Evolutionary conservation across 1,139 yeast species (phyloP).

Genomic region (Magnusiomyces suaveolens): DNA sequence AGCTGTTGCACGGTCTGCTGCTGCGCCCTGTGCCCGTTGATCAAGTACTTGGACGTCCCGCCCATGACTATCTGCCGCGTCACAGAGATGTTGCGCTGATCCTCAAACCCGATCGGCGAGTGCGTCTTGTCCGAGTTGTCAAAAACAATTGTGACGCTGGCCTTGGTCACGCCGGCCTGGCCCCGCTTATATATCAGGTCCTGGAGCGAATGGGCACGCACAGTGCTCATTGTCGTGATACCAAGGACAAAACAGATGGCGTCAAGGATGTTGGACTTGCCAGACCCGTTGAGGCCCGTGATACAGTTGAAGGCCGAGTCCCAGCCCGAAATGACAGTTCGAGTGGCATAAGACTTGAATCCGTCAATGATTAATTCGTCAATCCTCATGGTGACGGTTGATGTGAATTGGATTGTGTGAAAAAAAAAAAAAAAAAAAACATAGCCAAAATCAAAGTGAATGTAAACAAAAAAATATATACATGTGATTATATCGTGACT

Average conservation of each 20-base stretch:
- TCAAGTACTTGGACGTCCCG: constrained; percentile 82
- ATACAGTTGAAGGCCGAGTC: constrained; percentile 95
- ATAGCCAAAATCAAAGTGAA: no score
- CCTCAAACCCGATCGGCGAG: constrained; percentile 84
- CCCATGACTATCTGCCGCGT: constrained; percentile 89
- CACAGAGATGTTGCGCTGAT: constrained; percentile 70
- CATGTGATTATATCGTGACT: background rate
- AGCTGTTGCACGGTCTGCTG: constrained; percentile 85
- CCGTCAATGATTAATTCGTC: constrained; percentile 96
- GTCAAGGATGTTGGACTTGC: constrained; percentile 88
- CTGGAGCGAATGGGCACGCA: constrained; percentile 85
- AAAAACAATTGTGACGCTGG: constrained; percentile 91
- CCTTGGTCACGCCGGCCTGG: constrained; percentile 96
- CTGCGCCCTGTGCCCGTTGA: constrained; percentile 94
- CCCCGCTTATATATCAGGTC: constrained; percentile 94
- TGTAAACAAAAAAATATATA: no score
- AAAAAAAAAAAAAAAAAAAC: no score
- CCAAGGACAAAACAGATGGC: constrained; percentile 98
- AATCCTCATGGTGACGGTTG: constrained; percentile 53
- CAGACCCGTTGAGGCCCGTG: constrained; percentile 95
- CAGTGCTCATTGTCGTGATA: constrained; percentile 85
- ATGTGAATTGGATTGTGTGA: background rate
- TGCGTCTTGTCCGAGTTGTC: constrained; percentile 68
- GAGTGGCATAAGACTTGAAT: constrained; percentile 92
- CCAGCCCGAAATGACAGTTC: constrained; percentile 94